Conservation (phyloP, 148 eudicot genomes). For the Salicornia ramosissima region DNA sequence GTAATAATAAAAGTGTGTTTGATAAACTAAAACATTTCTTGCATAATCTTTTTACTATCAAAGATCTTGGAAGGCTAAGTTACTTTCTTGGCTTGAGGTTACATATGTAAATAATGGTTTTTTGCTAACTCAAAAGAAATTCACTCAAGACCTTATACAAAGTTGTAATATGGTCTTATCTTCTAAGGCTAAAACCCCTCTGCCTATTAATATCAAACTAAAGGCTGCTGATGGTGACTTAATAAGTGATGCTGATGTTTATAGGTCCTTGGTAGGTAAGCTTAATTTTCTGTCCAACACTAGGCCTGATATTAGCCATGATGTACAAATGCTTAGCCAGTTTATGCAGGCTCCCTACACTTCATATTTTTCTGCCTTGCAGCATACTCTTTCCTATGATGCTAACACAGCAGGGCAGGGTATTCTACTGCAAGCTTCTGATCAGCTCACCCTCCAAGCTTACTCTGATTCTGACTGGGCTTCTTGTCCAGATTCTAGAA, state of each 20-base stretch:
- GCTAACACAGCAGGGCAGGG: not conserved
- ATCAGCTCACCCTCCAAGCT: too few species aligned
- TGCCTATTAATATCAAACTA: not conserved
- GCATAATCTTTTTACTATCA: not conserved
- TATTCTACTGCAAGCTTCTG: too few species aligned
- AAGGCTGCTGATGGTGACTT: not conserved
- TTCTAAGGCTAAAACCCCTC: not conserved
- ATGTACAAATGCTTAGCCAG: slow-evolving; percentile 1
- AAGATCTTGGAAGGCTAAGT: not conserved
- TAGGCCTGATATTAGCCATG: not conserved
- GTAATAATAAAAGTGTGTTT: not conserved
- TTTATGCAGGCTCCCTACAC: not conserved
- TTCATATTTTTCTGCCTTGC: not conserved
- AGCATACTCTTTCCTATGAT: not conserved
- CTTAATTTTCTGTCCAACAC: slow-evolving; percentile 1
- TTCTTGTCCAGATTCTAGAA: not conserved
- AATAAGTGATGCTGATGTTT: not conserved
- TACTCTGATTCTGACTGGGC: too few species aligned
- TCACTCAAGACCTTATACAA: not conserved
- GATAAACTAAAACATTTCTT: not conserved
- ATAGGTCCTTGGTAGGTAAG: not conserved
- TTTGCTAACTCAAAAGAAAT: not conserved
- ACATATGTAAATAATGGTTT: not conserved
- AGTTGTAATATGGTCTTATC: too few species aligned
- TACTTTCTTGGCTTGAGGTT: slow-evolving; percentile 6